These are phyloP conservation scores for Komagataella pastoris DNA, from an alignment of 805 yeast genomes.

Conservation along the genomic window DNA sequence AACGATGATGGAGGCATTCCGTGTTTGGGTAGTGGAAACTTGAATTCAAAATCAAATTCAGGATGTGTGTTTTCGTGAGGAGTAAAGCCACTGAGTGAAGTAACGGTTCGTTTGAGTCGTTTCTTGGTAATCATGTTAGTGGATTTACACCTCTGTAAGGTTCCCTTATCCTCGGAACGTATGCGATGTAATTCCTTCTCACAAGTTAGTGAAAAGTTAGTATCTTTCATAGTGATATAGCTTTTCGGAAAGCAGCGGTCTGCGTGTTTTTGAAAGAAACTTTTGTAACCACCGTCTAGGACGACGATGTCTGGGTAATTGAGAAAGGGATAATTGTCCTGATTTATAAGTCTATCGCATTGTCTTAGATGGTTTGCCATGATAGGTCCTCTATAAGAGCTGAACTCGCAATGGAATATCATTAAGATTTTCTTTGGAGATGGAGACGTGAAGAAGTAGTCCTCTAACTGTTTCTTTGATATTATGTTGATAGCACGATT, in stretches of 20 bases:
- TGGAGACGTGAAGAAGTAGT: slow-evolving; percentile 24
- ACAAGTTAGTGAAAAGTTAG: slow-evolving; percentile 30
- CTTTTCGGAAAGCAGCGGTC: slow-evolving; percentile 59
- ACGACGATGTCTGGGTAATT: slow-evolving; percentile 83
- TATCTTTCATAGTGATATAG: slow-evolving; percentile 79
- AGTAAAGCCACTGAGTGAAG: background rate
- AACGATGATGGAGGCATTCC: background rate
- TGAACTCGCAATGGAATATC: slow-evolving; percentile 90
- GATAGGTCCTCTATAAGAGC: slow-evolving; percentile 86
- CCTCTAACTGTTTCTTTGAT: slow-evolving; percentile 56
- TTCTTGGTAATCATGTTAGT: background rate
- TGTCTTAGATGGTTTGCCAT: slow-evolving; percentile 81
- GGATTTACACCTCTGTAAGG: slow-evolving; percentile 1
- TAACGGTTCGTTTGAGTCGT: background rate
- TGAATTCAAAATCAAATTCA: slow-evolving; percentile 1
- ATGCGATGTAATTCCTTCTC: slow-evolving; percentile 27
- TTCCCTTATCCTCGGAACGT: slow-evolving; percentile 16
- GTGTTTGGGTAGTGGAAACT: slow-evolving; percentile 2
- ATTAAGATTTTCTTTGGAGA: slow-evolving; percentile 30
- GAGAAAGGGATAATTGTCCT: slow-evolving; percentile 65
- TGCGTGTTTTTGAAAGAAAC: slow-evolving; percentile 49
- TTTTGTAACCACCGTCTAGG: slow-evolving; percentile 83
- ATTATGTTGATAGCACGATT: slow-evolving; percentile 69
- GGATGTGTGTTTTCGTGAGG: background rate
- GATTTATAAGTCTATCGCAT: slow-evolving; percentile 65